These are phyloP conservation scores for Planoprotostelium fungivorum DNA, from an alignment of 78 protist species.

Conservation along the genomic window DNA sequence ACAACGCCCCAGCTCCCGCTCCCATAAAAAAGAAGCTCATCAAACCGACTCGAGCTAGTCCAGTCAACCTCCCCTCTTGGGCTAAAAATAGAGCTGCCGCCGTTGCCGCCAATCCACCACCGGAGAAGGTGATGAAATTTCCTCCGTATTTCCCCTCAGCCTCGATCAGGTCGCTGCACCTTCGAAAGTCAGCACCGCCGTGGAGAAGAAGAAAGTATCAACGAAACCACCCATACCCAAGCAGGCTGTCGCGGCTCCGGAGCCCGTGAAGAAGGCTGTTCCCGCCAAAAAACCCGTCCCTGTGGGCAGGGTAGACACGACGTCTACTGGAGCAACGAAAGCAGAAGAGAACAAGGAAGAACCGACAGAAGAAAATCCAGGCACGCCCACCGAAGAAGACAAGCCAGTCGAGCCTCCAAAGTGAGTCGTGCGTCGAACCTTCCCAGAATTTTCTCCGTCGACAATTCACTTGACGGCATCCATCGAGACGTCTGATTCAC, in stretches of 20 bases:
- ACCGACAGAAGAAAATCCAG: neutral
- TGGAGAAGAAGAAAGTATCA: neutral
- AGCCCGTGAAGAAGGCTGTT: neutral
- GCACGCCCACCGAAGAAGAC: neutral
- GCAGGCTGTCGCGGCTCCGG: neutral
- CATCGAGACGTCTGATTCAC: no score
- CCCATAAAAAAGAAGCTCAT: neutral
- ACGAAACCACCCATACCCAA: neutral
- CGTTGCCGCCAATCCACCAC: neutral
- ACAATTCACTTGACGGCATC: no score
- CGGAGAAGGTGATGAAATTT: no score
- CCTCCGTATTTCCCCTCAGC: no score
- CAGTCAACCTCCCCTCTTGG: neutral
- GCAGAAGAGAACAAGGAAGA: neutral
- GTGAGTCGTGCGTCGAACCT: neutral
- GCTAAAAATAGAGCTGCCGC: neutral
- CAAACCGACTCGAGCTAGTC: neutral
- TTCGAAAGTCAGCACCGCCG: neutral
- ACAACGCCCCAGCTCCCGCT: neutral
- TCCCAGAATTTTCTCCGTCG: neutral
- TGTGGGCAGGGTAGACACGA: neutral
- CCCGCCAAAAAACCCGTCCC: neutral
- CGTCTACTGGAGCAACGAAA: neutral
- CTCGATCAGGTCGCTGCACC: neutral
- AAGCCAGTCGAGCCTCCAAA: neutral